Base-by-base conservation (phyloP, 2,329 filamentous ascomycete genomes). In the Alternaria brassicae region DNA sequence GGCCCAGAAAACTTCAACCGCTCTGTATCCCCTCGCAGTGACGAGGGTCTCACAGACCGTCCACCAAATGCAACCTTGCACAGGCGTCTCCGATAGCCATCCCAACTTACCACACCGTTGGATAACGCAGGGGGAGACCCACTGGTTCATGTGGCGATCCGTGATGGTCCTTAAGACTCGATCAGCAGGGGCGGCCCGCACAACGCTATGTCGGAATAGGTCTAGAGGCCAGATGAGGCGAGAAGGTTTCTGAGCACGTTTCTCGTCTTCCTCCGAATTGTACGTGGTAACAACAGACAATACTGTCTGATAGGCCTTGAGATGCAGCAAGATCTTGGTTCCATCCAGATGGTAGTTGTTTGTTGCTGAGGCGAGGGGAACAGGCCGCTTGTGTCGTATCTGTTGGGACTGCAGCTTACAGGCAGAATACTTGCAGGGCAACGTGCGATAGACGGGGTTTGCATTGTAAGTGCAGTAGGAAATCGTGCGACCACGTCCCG, bases 181-280 rank as follows among this genome's bases (percentile, higher is more conserved):
- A 41, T 1, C 21, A 47, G 34, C 39, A 47, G 21, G 39, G 32
- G 9, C 32, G 39, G 12, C 44, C 36, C 9, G 53, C 56, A 58
- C 44, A 10, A 8, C 53, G 53, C 66, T 54, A 62, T 61, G 19
- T 66, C 37, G 28, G 28, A 60, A 51, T 17, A 30, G 56, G 68
- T 60, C 53, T 56, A 65, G 42, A 28, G 27, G 55, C 28, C 34
- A 9, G 50, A 56, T 58, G 34, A 34, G 49, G 56, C 53, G 56
- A 61, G 54, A 64, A 67, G 65, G 52, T 64, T 56, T 45, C 65
- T 71, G 67, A 67, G 68, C 67, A 57, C 49, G 47, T 66, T 69
- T 49, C 25, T 61, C 53, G 64, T 60, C 58, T 57, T 52, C 12
- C 32, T 41, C 28, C 23, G 41, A 21, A 32, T 30, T 36, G 40